A percentile compares a stretch with the other conserved stretches of the same genome.
Conservation (phyloP, 2,329 filamentous ascomycete genomes). For the Penicillium sp. region DNA sequence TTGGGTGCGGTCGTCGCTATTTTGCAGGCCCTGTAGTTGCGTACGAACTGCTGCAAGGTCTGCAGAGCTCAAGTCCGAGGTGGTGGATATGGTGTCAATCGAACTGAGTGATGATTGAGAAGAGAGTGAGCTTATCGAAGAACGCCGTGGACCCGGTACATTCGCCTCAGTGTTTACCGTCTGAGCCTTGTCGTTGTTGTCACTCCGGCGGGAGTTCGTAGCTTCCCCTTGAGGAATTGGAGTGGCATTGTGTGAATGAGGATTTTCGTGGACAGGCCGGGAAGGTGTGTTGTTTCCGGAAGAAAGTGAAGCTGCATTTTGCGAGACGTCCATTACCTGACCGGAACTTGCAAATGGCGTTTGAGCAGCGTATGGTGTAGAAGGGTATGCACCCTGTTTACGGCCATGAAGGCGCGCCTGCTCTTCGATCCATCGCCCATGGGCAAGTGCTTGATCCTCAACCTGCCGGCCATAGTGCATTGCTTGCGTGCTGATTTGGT, state of each 20-base stretch:
- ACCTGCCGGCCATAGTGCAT: slow-evolving; percentile 34
- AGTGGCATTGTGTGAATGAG: not conserved
- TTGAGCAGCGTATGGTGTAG: slow-evolving; percentile 10
- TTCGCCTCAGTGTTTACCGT: slow-evolving; percentile 2
- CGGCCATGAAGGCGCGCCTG: slow-evolving; percentile 28
- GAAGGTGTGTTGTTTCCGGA: not conserved
- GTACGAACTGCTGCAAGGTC: slow-evolving; percentile 33
- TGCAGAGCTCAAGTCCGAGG: slow-evolving; percentile 31
- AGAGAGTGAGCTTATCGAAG: slow-evolving; percentile 25
- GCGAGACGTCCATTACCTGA: not conserved
- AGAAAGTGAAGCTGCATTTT: slow-evolving; percentile 1
- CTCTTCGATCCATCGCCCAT: slow-evolving; percentile 35
- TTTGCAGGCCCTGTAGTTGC: slow-evolving; percentile 30
- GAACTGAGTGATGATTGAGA: slow-evolving; percentile 34
- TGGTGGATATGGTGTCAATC: slow-evolving; percentile 33
- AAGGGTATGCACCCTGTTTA: slow-evolving; percentile 19
- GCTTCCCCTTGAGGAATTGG: not conserved
- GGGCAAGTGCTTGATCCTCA: slow-evolving; percentile 35
- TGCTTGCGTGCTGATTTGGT: slow-evolving; percentile 30
- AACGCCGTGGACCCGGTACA: slow-evolving; percentile 19
- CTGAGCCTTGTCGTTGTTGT: not conserved
- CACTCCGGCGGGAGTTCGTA: not conserved
- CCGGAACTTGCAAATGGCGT: slow-evolving; percentile 12
- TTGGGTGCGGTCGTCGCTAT: slow-evolving; percentile 32
- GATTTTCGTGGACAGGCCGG: not conserved